Evolutionary conservation across 2,329 filamentous ascomycete species (phyloP).

Genomic region (Ramularia collo-cygni): DNA sequence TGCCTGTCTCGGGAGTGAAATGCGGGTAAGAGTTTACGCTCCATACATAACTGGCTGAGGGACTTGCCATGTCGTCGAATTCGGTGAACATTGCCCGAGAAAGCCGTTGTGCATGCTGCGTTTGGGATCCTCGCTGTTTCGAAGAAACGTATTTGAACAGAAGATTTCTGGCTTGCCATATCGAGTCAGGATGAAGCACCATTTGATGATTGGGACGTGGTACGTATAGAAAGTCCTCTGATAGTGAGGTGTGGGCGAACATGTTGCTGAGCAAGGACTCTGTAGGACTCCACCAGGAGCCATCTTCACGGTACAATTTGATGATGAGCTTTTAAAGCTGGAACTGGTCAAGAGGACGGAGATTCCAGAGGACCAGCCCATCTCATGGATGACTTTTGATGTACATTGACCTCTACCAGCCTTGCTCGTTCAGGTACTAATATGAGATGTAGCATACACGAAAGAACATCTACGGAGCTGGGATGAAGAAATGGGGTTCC

Average conservation of each 20-base stretch:
- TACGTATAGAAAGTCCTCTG: no score
- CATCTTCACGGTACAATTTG: slow-evolving; percentile 83
- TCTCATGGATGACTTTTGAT: slow-evolving; percentile 90
- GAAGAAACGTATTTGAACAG: no score
- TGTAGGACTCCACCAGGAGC: slow-evolving; percentile 66
- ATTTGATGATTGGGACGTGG: slow-evolving; percentile 90
- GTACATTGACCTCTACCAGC: slow-evolving; percentile 43
- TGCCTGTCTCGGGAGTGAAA: no score
- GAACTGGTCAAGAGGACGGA: slow-evolving; percentile 72
- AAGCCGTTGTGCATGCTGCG: no score
- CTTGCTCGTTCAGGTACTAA: neutral
- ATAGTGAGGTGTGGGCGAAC: no score
- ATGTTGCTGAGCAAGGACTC: no score
- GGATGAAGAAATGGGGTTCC: slow-evolving; percentile 90
- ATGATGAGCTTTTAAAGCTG: slow-evolving; percentile 70
- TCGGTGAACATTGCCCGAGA: no score
- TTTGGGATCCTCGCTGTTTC: no score
- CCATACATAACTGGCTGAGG: no score
- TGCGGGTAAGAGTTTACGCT: no score
- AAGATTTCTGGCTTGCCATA: no score
- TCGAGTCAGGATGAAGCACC: slow-evolving; percentile 62
- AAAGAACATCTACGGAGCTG: slow-evolving; percentile 80
- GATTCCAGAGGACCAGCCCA: slow-evolving; percentile 76
- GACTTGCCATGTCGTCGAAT: no score
- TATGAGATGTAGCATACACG: slow-evolving; percentile 56